These are phyloP conservation scores for Talaromyces sp. DNA, from an alignment of 2,329 filamentous ascomycete genomes.

Conservation along the genomic window DNA sequence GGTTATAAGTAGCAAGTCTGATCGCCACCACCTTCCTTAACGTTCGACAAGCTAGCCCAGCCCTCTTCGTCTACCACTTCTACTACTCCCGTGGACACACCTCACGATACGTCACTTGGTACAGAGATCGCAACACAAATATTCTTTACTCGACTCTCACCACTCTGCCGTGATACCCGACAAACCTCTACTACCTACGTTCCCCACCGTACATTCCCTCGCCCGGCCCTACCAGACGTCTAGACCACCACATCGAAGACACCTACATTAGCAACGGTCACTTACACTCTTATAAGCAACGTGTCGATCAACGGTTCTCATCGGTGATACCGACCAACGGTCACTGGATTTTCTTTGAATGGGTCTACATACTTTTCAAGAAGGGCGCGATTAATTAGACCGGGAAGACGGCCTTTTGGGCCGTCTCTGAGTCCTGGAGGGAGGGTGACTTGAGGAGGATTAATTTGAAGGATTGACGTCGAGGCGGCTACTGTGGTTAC, in stretches of 20 bases:
- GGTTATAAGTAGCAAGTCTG: not conserved
- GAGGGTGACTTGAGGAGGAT: slow-evolving; percentile 26
- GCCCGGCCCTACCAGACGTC: not conserved
- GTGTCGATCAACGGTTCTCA: not conserved
- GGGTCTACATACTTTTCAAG: slow-evolving; percentile 18
- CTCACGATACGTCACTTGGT: not conserved
- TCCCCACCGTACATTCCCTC: slow-evolving; percentile 1
- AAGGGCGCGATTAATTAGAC: slow-evolving; percentile 20
- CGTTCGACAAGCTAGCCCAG: not conserved
- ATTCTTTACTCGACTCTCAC: not conserved
- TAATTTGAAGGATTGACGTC: not conserved
- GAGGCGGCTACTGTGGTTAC: slow-evolving; percentile 11
- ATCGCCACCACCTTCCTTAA: slow-evolving; percentile 11
- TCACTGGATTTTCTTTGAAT: slow-evolving; percentile 1
- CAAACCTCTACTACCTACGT: not conserved
- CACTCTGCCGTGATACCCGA: not conserved
- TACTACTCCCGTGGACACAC: not conserved
- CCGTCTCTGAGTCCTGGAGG: slow-evolving; percentile 34
- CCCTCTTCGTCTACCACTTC: not conserved
- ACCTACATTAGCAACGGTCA: not conserved
- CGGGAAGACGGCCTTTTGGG: slow-evolving; percentile 36
- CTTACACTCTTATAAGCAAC: not conserved
- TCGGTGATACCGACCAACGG: not conserved
- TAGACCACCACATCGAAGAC: not conserved
- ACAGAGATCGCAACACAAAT: not conserved